A percentile compares a stretch with the other conserved stretches of the same genome.
Conservation (phyloP, 352 stramenopile genomes). For the Elongisporangium prolatum region DNA sequence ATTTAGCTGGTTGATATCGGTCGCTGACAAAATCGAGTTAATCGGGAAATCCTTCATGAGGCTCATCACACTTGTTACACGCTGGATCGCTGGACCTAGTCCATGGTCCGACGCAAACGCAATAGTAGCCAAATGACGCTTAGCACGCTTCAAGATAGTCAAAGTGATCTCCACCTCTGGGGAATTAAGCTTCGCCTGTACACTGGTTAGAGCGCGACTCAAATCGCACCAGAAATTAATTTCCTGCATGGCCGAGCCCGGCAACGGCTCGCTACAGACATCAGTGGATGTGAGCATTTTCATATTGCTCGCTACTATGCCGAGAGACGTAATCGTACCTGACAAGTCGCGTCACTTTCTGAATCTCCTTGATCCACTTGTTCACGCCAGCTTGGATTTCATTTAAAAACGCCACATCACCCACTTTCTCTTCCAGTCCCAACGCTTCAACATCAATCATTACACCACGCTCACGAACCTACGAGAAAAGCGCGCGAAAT, state of each 20-base stretch:
- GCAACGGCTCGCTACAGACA: constrained; percentile 57
- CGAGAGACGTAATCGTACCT: constrained; percentile 27
- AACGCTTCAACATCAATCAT: constrained; percentile 80
- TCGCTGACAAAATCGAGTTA: constrained; percentile 88
- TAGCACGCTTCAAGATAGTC: constrained; percentile 88
- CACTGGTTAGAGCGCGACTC: constrained; percentile 80
- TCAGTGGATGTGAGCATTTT: not conserved
- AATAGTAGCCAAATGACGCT: constrained; percentile 87
- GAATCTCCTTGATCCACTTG: constrained; percentile 95
- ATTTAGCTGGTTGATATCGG: constrained; percentile 80
- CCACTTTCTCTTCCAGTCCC: constrained; percentile 75
- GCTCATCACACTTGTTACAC: constrained; percentile 86
- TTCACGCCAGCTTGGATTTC: constrained; percentile 88
- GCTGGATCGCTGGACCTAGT: constrained; percentile 79
- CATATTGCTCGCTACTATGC: not conserved
- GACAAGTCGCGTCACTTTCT: constrained; percentile 90
- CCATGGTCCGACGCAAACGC: constrained; percentile 90
- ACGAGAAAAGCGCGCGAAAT: not conserved
- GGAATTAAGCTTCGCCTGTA: constrained; percentile 84
- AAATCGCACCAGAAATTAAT: constrained; percentile 95
- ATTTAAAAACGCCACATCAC: constrained; percentile 83
- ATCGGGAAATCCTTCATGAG: constrained; percentile 94
- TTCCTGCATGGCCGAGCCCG: constrained; percentile 88
- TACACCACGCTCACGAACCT: constrained; percentile 69
- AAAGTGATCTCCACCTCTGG: constrained; percentile 90